Evolutionary conservation across 805 yeast species (phyloP), one percentile per base, ranked within the genome.

Genomic region (Candida fluviatilis): DNA sequence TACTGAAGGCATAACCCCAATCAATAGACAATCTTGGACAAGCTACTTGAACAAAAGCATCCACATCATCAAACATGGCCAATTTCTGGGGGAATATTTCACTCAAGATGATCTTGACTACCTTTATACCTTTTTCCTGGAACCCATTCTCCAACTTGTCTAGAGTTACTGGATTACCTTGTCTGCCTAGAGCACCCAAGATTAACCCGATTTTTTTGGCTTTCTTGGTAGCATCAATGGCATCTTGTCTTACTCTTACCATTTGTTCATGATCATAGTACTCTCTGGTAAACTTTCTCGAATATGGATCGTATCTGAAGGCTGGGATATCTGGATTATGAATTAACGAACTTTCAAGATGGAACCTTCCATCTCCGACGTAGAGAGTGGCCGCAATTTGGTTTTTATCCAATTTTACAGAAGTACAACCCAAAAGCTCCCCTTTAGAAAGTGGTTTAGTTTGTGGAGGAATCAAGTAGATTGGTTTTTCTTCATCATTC

Each of bases 1-100:
- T 85, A 42, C 80, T 80, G 55, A 93, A 93, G 0, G 99, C 99
- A 58, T 93, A 93, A 0, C 99, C 99, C 99, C 99, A 93, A 59
- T 93, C 99, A 30, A 93, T 91, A 2, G 96, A 87, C 33, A 93
- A 66, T 52, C 99, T 71, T 0, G 99, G 99, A 57, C 99, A 93
- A 0, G 99, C 99, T 2, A 93, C 95, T 61, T 93, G 99, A 11
- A 93, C 85, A 71, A 93, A 93, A 2, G 90, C 95, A 60, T 93
- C 99, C 13, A 91, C 78, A 52, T 87, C 93, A 51, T 87, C 90
- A 61, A 93, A 93, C 82, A 85, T 83, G 8, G 96, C 82, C 26
- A 93, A 66, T 51, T 93, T 93, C 37, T 80, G 84, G 0, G 99
- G 99, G 62, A 93, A 90, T 14, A 93, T 88, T 58, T 93, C 99